phyloP scores from a whole-genome alignment of 2,329 filamentous ascomycete genomes.

The Exophiala spinifera region DNA sequence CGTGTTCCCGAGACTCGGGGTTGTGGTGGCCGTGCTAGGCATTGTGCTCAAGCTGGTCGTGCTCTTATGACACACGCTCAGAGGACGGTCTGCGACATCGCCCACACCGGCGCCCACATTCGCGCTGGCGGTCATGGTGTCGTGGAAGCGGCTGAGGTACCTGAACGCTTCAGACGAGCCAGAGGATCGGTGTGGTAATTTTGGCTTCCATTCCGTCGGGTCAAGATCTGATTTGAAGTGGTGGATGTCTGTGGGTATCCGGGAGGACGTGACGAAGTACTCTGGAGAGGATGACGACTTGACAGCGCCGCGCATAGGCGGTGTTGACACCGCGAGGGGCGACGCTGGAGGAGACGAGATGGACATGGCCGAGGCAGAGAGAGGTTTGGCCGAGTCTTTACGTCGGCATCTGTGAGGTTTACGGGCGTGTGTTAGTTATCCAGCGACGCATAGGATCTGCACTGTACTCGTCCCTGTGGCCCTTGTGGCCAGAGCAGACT shows the following conservation, averaged over 20 bases:
- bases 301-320: slow-evolving; percentile 36
- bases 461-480: too few relatives aligned
- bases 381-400: slow-evolving; percentile 46
- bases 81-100: too few relatives aligned
- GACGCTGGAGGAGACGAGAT: slow-evolving; percentile 32
- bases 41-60: slow-evolving; percentile 33
- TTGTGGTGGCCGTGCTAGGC: slow-evolving; percentile 26
- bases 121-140: slow-evolving; percentile 18
- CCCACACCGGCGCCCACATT: too few relatives aligned
- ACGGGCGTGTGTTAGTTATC: too few relatives aligned
- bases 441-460: too few relatives aligned
- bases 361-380: slow-evolving; percentile 37
- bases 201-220: slow-evolving; percentile 50
- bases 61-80: slow-evolving; percentile 34
- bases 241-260: slow-evolving; percentile 41
- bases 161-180: slow-evolving; percentile 42
- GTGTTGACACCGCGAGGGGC: slow-evolving; percentile 35
- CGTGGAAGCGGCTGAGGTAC: slow-evolving; percentile 46
- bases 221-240: slow-evolving; percentile 45
- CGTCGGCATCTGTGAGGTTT: slow-evolving; percentile 40
- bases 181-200: slow-evolving; percentile 35
- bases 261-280: slow-evolving; percentile 29
- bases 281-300: slow-evolving; percentile 29
- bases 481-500: too few relatives aligned
- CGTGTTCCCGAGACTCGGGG: slow-evolving; percentile 36